Evolutionary conservation across 2,329 filamentous ascomycete species (phyloP).

Genomic region (Colletotrichum chlorophyti): DNA sequence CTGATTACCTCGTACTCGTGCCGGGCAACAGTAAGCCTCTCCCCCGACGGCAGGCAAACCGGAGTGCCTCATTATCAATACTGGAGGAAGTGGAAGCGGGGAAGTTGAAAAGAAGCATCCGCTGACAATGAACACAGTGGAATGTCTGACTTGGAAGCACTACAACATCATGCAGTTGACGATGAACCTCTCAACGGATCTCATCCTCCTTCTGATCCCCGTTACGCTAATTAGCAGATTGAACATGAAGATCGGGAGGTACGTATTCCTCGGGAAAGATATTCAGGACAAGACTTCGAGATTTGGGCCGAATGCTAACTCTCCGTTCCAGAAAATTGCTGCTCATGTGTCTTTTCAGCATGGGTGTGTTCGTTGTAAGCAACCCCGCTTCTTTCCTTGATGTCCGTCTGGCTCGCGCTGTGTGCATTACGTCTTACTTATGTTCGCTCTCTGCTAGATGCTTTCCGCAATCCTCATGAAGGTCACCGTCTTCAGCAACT

Average conservation of each 20-base stretch:
- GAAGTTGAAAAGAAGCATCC: too few relatives aligned
- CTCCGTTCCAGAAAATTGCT: slow-evolving; percentile 1
- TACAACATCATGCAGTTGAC: slow-evolving; percentile 25
- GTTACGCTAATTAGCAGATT: slow-evolving; percentile 14
- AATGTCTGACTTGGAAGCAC: slow-evolving; percentile 18
- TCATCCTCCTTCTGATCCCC: slow-evolving; percentile 14
- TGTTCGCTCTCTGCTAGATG: slow-evolving; percentile 3
- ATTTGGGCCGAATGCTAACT: not conserved
- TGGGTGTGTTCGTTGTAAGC: slow-evolving; percentile 25
- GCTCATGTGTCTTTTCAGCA: slow-evolving; percentile 19
- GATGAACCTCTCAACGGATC: slow-evolving; percentile 25
- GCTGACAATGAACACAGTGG: slow-evolving; percentile 5
- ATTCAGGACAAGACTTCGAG: not conserved
- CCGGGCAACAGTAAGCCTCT: slow-evolving; percentile 8
- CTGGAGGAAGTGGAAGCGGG: too few relatives aligned
- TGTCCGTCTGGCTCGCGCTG: too few relatives aligned
- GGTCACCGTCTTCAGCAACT: slow-evolving; percentile 11
- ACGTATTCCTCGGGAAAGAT: not conserved
- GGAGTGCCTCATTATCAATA: not conserved
- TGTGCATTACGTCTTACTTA: too few relatives aligned
- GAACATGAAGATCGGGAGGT: slow-evolving; percentile 20
- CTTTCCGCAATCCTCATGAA: slow-evolving; percentile 19
- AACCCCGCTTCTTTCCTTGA: too few relatives aligned
- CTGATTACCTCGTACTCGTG: slow-evolving; percentile 13
- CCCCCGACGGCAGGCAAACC: too few relatives aligned